Conservation (phyloP, 495 filamentous ascomycete genomes). For the Sporormia fimetaria region DNA sequence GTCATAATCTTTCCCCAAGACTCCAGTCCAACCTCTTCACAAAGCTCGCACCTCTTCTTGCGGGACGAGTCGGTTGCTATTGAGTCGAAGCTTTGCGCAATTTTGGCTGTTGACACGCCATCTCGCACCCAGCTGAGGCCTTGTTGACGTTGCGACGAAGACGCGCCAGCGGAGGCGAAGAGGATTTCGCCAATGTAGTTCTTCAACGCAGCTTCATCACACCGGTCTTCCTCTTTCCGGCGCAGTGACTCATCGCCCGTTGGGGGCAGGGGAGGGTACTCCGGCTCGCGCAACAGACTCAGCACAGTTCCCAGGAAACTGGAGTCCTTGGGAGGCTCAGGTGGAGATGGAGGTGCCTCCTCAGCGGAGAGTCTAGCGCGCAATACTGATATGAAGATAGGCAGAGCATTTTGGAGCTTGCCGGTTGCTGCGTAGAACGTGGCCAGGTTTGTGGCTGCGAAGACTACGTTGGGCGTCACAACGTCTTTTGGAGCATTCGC, state of each 20-base stretch:
- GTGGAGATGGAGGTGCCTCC: conserved; percentile 12
- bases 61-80: background rate
- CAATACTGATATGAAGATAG: conserved; percentile 77
- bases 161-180: conserved; percentile 47
- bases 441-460: conserved; percentile 62
- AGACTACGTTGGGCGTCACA: conserved; percentile 61
- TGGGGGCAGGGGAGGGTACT: conserved; percentile 52
- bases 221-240: conserved; percentile 49
- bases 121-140: conserved; percentile 79
- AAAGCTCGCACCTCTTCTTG: conserved; percentile 20
- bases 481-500: conserved; percentile 29
- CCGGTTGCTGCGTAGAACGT: conserved; percentile 60
- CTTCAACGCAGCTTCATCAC: conserved; percentile 77
- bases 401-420: conserved; percentile 54
- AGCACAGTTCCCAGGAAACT: conserved; percentile 13
- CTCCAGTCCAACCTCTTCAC: conserved; percentile 24
- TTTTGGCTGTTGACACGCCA: conserved; percentile 58
- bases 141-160: conserved; percentile 38
- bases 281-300: conserved; percentile 12
- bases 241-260: conserved; percentile 54
- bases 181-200: conserved; percentile 90
- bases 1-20: conserved; percentile 26
- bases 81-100: conserved; percentile 2
- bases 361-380: conserved; percentile 51
- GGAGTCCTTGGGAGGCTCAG: conserved; percentile 4